phyloP scores from a whole-genome alignment of 176 grass and related monocot genomes.

The Tillandsia leiboldiana region DNA sequence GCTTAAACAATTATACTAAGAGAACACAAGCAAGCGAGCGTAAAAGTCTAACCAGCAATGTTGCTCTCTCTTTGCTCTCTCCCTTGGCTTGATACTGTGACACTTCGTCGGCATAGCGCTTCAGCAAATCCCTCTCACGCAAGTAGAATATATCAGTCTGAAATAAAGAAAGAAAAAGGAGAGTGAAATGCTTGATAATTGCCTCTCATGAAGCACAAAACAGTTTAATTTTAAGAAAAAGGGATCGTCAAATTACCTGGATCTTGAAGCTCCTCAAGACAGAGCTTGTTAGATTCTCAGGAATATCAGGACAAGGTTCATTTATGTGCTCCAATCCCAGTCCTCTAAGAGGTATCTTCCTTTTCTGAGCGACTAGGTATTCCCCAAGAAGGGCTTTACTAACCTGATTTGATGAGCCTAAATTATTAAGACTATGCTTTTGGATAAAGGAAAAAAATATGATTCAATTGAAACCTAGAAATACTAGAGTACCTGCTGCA shows the following conservation, averaged over 20 bases:
- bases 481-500: constrained; percentile 64
- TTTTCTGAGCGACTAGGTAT: constrained; percentile 52
- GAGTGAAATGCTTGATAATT: neutral
- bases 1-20: constrained; percentile 5
- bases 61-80: constrained; percentile 61
- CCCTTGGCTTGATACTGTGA: constrained; percentile 48
- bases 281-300: constrained; percentile 50
- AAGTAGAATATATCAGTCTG: constrained; percentile 84
- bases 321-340: constrained; percentile 90
- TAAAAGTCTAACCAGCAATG: constrained; percentile 52
- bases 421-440: constrained; percentile 10
- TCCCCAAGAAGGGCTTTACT: constrained; percentile 93
- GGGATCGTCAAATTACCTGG: constrained; percentile 53
- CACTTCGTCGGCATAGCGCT: constrained; percentile 55
- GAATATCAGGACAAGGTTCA: constrained; percentile 62
- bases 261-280: constrained; percentile 59
- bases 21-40: neutral
- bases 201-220: neutral
- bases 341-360: constrained; percentile 59
- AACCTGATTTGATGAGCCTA: constrained; percentile 46
- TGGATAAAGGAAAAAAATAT: neutral
- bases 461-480: neutral
- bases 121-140: constrained; percentile 78
- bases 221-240: neutral
- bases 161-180: neutral